Evolutionary conservation across 148 eudicot genomes (phyloP).

Genomic region (Rhododendron molle): DNA sequence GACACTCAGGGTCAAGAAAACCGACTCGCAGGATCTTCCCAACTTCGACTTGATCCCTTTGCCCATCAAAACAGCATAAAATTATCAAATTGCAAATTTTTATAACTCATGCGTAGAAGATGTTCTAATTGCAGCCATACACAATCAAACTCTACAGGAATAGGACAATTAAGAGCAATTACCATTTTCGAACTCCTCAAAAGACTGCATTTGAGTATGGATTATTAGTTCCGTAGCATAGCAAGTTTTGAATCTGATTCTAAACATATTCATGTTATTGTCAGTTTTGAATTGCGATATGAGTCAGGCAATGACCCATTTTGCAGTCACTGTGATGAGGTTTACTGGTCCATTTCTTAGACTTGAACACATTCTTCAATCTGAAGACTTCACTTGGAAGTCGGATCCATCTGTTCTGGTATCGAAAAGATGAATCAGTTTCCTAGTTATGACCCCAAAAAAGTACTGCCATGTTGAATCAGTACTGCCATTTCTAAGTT

Average conservation of each 20-base stretch:
- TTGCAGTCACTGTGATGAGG: too few relatives aligned
- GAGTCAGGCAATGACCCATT: background rate
- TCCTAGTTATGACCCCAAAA: background rate
- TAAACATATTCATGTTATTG: background rate
- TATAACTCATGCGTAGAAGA: background rate
- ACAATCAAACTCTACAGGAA: background rate
- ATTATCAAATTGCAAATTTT: background rate
- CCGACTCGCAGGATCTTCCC: constrained; percentile 47
- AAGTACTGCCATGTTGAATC: background rate
- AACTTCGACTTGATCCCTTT: constrained; percentile 46
- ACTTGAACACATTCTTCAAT: too few relatives aligned
- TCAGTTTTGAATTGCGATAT: background rate
- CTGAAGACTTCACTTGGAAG: too few relatives aligned
- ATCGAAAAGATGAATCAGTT: background rate
- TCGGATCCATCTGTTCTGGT: too few relatives aligned
- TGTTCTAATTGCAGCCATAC: background rate
- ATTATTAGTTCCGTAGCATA: background rate
- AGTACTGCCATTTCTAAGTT: background rate
- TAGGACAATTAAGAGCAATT: background rate
- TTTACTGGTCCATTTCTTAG: too few relatives aligned
- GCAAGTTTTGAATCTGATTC: background rate
- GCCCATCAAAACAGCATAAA: constrained; percentile 48
- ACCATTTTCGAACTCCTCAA: background rate
- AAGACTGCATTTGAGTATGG: background rate
- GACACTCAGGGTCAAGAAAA: constrained; percentile 40